Conservation (phyloP, 139 green algal species). For the Chlamydomonas applanata region DNA sequence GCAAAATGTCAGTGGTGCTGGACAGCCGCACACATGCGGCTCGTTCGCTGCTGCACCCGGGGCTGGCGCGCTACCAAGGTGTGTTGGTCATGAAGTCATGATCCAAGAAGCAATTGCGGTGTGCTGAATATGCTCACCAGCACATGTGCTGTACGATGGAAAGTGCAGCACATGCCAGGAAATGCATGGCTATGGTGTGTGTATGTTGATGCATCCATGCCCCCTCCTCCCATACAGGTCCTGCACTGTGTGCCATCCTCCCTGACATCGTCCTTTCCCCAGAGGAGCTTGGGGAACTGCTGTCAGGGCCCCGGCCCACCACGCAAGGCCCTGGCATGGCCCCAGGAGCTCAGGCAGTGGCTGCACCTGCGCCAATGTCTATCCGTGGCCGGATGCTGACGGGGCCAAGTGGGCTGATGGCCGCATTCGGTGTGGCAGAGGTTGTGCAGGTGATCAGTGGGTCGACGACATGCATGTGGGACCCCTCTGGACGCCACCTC, state of each 20-base stretch:
- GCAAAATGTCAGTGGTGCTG: slow-evolving; percentile 40
- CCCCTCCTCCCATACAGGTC: slow-evolving; percentile 30
- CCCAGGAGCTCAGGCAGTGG: too few relatives aligned
- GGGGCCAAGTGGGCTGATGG: slow-evolving; percentile 1
- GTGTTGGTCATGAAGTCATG: background rate
- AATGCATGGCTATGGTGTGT: too few relatives aligned
- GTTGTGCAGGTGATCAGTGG: slow-evolving; percentile 41
- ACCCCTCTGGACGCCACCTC: slow-evolving; percentile 55
- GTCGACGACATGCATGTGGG: slow-evolving; percentile 56
- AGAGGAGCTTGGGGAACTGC: slow-evolving; percentile 36
- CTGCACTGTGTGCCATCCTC: slow-evolving; percentile 58
- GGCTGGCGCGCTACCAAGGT: slow-evolving; percentile 56
- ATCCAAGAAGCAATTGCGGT: too few relatives aligned
- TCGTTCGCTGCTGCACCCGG: slow-evolving; percentile 58
- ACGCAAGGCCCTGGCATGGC: background rate
- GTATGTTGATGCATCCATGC: background rate
- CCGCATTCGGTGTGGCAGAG: slow-evolving; percentile 9
- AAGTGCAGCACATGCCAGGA: too few relatives aligned
- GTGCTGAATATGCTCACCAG: background rate
- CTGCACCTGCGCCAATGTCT: background rate
- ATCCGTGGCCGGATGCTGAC: background rate
- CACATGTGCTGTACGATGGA: background rate
- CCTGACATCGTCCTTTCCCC: slow-evolving; percentile 32
- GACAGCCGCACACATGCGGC: slow-evolving; percentile 44
- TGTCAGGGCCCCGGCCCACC: slow-evolving; percentile 22